phyloP scores from a whole-genome alignment of 148 eudicot species.

The Arctostaphylos glauca region DNA sequence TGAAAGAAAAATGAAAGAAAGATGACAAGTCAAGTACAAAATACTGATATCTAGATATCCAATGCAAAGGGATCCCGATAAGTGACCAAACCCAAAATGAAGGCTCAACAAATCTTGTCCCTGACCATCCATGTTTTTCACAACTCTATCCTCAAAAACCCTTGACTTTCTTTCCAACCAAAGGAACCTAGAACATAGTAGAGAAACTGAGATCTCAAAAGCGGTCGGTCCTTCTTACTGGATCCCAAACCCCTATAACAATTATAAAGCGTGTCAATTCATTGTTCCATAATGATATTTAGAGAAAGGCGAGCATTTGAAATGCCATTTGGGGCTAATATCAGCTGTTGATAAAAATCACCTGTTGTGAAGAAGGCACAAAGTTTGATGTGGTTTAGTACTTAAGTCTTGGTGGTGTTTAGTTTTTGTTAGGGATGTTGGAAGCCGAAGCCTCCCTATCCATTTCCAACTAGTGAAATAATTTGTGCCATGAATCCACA shows the following conservation, averaged over 20 bases:
- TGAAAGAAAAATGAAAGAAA: not conserved
- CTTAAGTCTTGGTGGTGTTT: not conserved
- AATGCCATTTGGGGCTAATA: not conserved
- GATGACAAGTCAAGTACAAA: not conserved
- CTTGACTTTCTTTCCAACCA: not conserved
- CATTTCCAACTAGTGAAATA: not conserved
- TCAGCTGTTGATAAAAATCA: not conserved
- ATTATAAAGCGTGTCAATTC: not conserved
- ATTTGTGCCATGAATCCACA: not conserved
- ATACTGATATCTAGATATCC: not conserved
- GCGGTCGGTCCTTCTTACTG: not conserved
- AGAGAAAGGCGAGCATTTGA: not conserved
- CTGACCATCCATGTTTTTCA: not conserved
- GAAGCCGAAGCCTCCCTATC: not conserved
- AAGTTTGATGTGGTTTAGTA: not conserved
- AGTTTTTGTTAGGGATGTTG: not conserved
- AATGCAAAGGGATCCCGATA: not conserved
- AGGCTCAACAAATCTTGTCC: not conserved
- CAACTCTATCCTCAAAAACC: not conserved
- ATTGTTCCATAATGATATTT: not conserved
- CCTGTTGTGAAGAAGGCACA: not conserved
- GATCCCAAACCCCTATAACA: not conserved
- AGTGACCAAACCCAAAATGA: not conserved
- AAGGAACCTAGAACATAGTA: not conserved
- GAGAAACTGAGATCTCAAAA: not conserved